Evolutionary conservation across 2,329 filamentous ascomycete genomes (phyloP).

Genomic region (Aspergillus tanneri): DNA sequence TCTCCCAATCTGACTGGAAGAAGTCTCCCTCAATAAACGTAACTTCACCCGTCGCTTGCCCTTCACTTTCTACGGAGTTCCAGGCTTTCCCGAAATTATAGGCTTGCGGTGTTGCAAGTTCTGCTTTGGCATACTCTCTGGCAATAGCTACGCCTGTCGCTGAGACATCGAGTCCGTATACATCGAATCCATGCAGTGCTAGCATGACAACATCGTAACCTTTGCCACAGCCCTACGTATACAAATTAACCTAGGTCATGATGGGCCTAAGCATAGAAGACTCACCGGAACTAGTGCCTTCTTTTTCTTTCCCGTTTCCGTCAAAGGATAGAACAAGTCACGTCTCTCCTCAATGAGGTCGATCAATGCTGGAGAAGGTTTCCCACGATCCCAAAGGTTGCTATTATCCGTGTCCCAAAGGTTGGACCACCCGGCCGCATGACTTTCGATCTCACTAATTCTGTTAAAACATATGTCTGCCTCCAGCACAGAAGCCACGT

Average conservation of each 20-base stretch:
- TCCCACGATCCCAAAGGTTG: constrained; percentile 30
- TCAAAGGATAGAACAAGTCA: constrained; percentile 21
- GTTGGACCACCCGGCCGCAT: constrained; percentile 17
- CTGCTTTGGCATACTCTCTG: constrained; percentile 20
- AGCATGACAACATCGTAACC: constrained; percentile 36
- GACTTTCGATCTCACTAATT: background rate
- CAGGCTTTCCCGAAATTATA: constrained; percentile 23
- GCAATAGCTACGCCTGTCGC: constrained; percentile 22
- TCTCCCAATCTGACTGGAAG: constrained; percentile 15
- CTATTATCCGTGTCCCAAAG: constrained; percentile 25
- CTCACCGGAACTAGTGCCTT: constrained; percentile 28
- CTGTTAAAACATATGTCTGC: background rate
- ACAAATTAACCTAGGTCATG: background rate
- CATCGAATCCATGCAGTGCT: constrained; percentile 31
- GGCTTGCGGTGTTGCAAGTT: constrained; percentile 17
- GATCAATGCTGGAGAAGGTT: constrained; percentile 30
- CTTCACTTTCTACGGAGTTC: background rate
- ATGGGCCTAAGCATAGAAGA: background rate
- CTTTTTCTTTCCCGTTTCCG: constrained; percentile 19
- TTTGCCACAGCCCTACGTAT: constrained; percentile 27
- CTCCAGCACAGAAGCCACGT: background rate
- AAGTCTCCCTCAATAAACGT: constrained; percentile 60
- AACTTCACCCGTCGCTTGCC: constrained; percentile 47
- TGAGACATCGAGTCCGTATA: constrained; percentile 28
- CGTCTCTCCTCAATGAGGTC: constrained; percentile 27